Evolutionary conservation across 1,284 basidiomycete species (phyloP).

Genomic region (Pyrrhoderma noxium): DNA sequence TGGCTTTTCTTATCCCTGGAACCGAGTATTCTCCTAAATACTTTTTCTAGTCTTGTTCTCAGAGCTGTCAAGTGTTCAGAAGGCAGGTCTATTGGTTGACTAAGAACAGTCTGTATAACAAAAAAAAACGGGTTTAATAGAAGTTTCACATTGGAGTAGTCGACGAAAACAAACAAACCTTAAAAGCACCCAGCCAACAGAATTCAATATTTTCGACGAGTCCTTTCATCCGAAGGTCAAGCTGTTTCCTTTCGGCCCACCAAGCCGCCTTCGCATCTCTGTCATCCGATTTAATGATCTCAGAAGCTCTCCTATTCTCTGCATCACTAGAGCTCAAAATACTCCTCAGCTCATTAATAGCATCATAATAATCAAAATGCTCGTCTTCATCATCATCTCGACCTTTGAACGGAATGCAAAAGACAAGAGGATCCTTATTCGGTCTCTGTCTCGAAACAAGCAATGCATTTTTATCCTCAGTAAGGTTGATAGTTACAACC

Average conservation of each 20-base stretch:
- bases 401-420: conserved; percentile 84
- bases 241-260: conserved; percentile 76
- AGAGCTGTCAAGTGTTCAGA: conserved; percentile 47
- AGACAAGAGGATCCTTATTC: conserved; percentile 61
- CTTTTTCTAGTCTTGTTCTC: conserved; percentile 58
- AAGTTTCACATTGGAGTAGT: too few species aligned
- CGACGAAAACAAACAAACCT: conserved; percentile 44
- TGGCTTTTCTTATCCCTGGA: conserved; percentile 50
- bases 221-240: conserved; percentile 73
- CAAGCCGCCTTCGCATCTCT: conserved; percentile 63
- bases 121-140: conserved; percentile 3
- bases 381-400: conserved; percentile 73
- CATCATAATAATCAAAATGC: conserved; percentile 70
- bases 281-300: conserved; percentile 50
- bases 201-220: conserved; percentile 86
- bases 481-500: conserved; percentile 77
- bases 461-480: conserved; percentile 76
- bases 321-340: conserved; percentile 78
- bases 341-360: conserved; percentile 65
- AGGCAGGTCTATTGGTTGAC: conserved; percentile 41
- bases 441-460: conserved; percentile 78
- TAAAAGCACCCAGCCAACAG: conserved; percentile 97
- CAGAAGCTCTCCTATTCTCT: conserved; percentile 64
- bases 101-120: conserved; percentile 60
- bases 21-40: conserved; percentile 63